Evolutionary conservation across 2,329 filamentous ascomycete species (phyloP), one percentile per base, ranked within the genome.

Genomic region (Clathrospora elynae): DNA sequence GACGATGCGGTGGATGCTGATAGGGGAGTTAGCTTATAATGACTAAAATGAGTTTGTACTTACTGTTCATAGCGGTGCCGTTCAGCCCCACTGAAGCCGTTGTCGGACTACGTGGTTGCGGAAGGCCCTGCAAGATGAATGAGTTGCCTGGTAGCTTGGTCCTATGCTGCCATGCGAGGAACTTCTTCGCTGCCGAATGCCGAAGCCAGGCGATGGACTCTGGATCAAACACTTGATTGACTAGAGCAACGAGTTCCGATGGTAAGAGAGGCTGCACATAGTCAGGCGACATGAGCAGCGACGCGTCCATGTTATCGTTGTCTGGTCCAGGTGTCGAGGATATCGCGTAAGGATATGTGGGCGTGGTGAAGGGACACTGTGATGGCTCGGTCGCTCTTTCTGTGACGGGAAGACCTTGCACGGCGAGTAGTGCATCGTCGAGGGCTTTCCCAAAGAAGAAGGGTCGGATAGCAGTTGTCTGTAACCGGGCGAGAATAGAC

Each of bases 271-370:
- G 92, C 49, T 89, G 86, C 10, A 93, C 76, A 64, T 96, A 97
- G 59, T 93, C 88, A 1, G 91, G 86, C 42, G 85, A 90, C 92
- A 97, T 97, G 12, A 97, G 78, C 0, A 95, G 76, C 60, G 90
- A 96, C 12, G 91, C 92, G 66, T 97, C 92, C 85, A 97, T 95
- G 29, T 80, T 83, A 25, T 96, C 89, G 47, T 83, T 74, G 59
- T 96, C 90, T 14, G 81, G 80, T 1, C 80, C 82, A 16, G 81
- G 76, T 9, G 81, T 81, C 13, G 87, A 93, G 1, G 92, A 96
- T 13, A 96, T 79, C 1, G 88, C 83, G 62, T 88, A 95, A 85
- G 82, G 45, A 74, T 73, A 59, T 8, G 66, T 70, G 13, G 66
- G 59, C n/a, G 52, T 54, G 11, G 51, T 47, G 26, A 68, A 66